Evolutionary conservation across 1,139 yeast genomes (phyloP).

Genomic region (Taphrina pruni): DNA sequence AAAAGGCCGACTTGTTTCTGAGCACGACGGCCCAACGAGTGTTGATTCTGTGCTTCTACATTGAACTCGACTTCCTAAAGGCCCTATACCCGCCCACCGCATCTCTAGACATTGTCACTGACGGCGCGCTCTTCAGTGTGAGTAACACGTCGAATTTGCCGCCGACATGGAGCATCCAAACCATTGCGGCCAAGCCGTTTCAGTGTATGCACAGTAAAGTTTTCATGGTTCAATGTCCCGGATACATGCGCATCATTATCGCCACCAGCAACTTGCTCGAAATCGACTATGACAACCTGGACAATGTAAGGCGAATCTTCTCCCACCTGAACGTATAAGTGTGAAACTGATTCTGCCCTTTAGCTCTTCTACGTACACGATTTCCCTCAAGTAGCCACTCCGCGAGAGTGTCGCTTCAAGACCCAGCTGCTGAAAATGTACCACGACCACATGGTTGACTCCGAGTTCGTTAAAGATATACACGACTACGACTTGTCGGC

Average conservation of each 20-base stretch:
- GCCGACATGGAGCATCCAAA: background rate
- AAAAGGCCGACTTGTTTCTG: background rate
- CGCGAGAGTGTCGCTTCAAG: conserved; percentile 2
- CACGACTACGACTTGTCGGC: background rate
- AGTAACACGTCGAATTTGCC: background rate
- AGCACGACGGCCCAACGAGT: background rate
- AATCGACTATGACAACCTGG: conserved; percentile 12
- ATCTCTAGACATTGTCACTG: conserved; percentile 7
- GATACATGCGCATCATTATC: background rate
- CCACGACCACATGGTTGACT: conserved; percentile 12
- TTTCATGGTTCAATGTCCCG: background rate
- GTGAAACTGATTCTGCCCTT: background rate
- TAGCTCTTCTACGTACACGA: conserved; percentile 18
- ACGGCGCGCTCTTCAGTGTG: background rate
- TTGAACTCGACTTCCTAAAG: conserved; percentile 11
- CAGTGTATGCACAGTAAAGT: conserved; percentile 19
- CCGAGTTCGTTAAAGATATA: background rate
- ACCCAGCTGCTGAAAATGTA: background rate
- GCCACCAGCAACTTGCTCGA: conserved; percentile 9
- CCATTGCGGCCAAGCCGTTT: conserved; percentile 13
- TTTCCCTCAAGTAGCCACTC: background rate
- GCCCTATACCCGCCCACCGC: background rate
- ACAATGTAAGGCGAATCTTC: background rate
- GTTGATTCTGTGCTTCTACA: conserved; percentile 13
- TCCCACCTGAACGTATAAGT: too few species aligned